These are phyloP conservation scores for Suillus plorans DNA, from an alignment of 768 basidiomycete species.

Conservation along the genomic window DNA sequence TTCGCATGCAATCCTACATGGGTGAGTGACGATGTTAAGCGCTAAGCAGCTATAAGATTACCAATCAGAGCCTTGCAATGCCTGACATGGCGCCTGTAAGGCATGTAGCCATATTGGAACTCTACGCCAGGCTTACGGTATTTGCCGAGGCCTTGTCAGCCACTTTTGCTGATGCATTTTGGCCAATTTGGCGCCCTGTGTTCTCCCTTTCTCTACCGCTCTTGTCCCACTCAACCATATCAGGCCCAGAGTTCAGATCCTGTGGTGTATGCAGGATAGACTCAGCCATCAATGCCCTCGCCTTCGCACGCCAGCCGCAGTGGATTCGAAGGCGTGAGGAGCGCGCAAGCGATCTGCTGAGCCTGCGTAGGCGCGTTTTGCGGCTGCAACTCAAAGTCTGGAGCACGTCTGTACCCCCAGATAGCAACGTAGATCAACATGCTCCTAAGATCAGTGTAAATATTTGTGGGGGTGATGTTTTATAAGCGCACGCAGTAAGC, in stretches of 20 bases:
- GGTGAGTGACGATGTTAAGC: too few species aligned
- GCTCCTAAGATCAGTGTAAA: conserved; percentile 30
- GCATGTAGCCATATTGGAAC: too few species aligned
- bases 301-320: conserved; percentile 25
- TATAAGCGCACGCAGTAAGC: conserved; percentile 66
- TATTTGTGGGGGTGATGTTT: not conserved
- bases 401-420: conserved; percentile 46
- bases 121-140: too few species aligned
- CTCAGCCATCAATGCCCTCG: conserved; percentile 25
- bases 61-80: too few species aligned
- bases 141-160: too few species aligned
- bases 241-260: conserved; percentile 5
- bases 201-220: conserved; percentile 9
- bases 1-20: too few species aligned
- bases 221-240: conserved; percentile 19
- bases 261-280: conserved; percentile 14
- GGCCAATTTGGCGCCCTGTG: too few species aligned
- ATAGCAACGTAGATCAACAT: conserved; percentile 52
- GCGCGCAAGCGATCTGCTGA: conserved; percentile 44
- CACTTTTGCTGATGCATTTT: too few species aligned
- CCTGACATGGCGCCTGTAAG: too few species aligned
- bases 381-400: conserved; percentile 46
- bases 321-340: conserved; percentile 30
- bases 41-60: too few species aligned
- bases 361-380: conserved; percentile 39